Conservation (phyloP, 2,329 filamentous ascomycete species). For the Diaporthe vaccinii region DNA sequence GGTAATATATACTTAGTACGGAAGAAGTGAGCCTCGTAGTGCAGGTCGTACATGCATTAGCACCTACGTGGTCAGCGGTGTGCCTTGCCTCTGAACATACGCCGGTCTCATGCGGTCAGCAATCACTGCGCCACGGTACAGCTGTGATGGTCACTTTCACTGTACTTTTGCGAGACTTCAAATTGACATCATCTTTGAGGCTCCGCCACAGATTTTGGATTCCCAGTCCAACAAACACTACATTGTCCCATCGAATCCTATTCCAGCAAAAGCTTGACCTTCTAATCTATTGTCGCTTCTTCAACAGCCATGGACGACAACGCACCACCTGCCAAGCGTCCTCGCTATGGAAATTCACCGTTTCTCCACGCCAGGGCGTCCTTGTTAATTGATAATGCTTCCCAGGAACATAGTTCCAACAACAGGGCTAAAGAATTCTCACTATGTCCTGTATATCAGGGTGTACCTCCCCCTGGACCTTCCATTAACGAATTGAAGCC, state of each 20-base stretch:
- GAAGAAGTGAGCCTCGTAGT: no score
- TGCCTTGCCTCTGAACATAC: not conserved
- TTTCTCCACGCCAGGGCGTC: not conserved
- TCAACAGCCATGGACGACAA: not conserved
- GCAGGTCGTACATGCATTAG: not conserved
- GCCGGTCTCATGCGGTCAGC: no score
- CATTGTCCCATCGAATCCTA: not conserved
- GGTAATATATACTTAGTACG: no score
- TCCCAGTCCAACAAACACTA: no score
- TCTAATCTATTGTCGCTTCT: no score
- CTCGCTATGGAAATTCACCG: not conserved
- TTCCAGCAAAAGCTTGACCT: not conserved
- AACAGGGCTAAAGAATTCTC: not conserved
- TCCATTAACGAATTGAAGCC: not conserved
- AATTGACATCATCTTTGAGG: no score
- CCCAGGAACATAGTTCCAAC: not conserved
- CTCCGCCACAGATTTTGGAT: no score
- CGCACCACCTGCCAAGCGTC: not conserved
- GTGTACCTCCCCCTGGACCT: no score
- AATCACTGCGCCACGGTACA: no score
- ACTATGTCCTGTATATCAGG: not conserved
- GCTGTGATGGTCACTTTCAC: no score
- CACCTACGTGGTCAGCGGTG: not conserved
- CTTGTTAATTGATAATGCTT: not conserved
- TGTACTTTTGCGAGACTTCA: no score